phyloP scores from a whole-genome alignment of 2,329 filamentous ascomycete genomes.

The Fusarium paranaense region DNA sequence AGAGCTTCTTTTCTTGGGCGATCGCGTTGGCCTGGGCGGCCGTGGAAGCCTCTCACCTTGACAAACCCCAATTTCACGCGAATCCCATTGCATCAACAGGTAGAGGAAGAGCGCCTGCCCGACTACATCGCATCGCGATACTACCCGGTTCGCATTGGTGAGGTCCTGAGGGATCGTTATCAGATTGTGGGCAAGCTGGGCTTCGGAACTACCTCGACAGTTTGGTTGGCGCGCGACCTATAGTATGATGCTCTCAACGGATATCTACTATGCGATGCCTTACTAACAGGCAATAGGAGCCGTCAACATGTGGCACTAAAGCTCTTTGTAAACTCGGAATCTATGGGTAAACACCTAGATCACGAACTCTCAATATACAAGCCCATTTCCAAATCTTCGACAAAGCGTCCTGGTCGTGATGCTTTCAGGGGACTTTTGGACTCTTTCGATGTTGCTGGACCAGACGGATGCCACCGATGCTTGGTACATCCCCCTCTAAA shows the following conservation, averaged over 20 bases:
- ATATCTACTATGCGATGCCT: background rate
- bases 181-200: conserved; percentile 55
- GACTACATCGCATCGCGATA: conserved; percentile 38
- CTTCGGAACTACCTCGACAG: conserved; percentile 54
- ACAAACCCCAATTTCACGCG: conserved; percentile 27
- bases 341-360: conserved; percentile 42
- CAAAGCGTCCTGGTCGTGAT: conserved; percentile 47
- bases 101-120: conserved; percentile 40
- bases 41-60: conserved; percentile 34
- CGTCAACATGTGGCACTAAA: conserved; percentile 51
- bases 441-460: conserved; percentile 51
- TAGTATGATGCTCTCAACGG: conserved; percentile 13
- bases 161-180: conserved; percentile 47
- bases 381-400: conserved; percentile 46
- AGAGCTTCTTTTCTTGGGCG: conserved; percentile 10
- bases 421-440: conserved; percentile 51
- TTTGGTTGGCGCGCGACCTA: conserved; percentile 54
- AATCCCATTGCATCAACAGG: background rate
- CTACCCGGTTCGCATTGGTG: conserved; percentile 40
- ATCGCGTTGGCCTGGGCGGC: conserved; percentile 11
- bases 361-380: conserved; percentile 58
- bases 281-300: conserved; percentile 27
- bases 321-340: conserved; percentile 42
- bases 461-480: conserved; percentile 51
- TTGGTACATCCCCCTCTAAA: conserved; percentile 56